Base-by-base conservation (phyloP, 2,329 filamentous ascomycete genomes). In the Monosporascus sp. region DNA sequence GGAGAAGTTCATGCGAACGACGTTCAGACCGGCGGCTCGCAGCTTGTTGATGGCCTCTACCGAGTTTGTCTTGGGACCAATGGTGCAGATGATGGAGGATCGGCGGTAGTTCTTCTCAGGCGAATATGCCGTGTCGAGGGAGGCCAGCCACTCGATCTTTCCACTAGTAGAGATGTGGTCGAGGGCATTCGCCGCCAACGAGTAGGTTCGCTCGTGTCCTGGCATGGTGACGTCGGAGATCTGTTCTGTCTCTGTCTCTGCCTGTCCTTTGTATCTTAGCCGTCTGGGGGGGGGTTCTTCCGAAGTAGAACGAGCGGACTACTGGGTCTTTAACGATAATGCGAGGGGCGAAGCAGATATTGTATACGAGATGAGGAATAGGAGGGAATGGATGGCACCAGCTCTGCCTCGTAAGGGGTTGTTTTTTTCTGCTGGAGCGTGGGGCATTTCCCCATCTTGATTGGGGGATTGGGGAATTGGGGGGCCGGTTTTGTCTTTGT, bases 1-100 rank as follows among this genome's bases (percentile, higher is more conserved):
- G 61, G 89, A 96, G 74, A 97, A 97, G 88, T 99, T 99, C 94
- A 99, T 99, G 79, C 94, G 93, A 65, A 97, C 94, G 64, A 99
- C 91, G 77, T 97, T 97, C 68, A 97, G 87, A 76, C 94, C 94
- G 62, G 87, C 88, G 70, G 82, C 83, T 73, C 93, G 90, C 67
- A 99, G 89, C 73, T 86, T 83, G 78, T 97, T 97, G 79, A 99
- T 96, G 76, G 91, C 92, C 80, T 97, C 90, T 54, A 92, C 87
- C 38, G 91, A 96, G 83, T 99, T 99, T 66, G 94, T 99, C 87
- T 97, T 99, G 71, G 94, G 94, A 59, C 94, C 94, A 72, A 99
- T 97, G 67, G 94, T 97, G 80, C 93, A 91, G 76, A 99, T 97
- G 79, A 99, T 99, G 70, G 92, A 96, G 59, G 93, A 96, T 65